These are phyloP conservation scores for Cytospora paraplurivora DNA, from an alignment of 2,329 filamentous ascomycete genomes.

Conservation along the genomic window DNA sequence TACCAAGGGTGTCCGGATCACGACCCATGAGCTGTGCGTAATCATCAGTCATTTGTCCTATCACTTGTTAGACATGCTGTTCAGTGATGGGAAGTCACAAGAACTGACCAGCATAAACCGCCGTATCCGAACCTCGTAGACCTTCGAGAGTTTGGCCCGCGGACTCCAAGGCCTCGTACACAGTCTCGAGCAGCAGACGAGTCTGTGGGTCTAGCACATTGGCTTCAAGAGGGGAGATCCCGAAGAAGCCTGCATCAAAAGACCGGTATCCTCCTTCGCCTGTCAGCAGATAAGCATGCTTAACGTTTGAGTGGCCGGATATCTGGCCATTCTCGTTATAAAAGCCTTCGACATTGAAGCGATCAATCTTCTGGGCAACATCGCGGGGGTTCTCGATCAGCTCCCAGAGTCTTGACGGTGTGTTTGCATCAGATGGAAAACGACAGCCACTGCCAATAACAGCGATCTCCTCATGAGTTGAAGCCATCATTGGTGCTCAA, in stretches of 20 bases:
- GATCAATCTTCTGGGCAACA: constrained; percentile 29
- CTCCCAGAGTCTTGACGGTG: constrained; percentile 42
- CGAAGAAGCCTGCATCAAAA: constrained; percentile 35
- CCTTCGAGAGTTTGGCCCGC: constrained; percentile 28
- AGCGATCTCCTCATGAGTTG: no score
- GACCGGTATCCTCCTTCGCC: neutral
- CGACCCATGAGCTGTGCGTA: constrained; percentile 2
- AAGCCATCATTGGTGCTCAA: no score
- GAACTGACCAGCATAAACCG: neutral
- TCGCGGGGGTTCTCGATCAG: constrained; percentile 33
- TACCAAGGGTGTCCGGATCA: constrained; percentile 30
- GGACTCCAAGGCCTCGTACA: constrained; percentile 31
- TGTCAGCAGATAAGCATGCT: neutral
- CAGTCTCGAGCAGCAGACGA: constrained; percentile 28
- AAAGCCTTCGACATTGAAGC: constrained; percentile 32
- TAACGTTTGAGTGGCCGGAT: constrained; percentile 29
- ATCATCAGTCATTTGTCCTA: constrained; percentile 12
- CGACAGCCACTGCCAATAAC: constrained; percentile 44
- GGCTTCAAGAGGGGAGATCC: constrained; percentile 31
- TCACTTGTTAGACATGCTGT: no score
- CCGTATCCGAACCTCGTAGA: constrained; percentile 32
- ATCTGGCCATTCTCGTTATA: constrained; percentile 34
- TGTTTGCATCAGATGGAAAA: constrained; percentile 40
- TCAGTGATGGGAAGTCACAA: no score
- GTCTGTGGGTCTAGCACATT: constrained; percentile 26